Evolutionary conservation across 805 yeast species (phyloP).

Genomic region (Kodamaea kakaduensis): DNA sequence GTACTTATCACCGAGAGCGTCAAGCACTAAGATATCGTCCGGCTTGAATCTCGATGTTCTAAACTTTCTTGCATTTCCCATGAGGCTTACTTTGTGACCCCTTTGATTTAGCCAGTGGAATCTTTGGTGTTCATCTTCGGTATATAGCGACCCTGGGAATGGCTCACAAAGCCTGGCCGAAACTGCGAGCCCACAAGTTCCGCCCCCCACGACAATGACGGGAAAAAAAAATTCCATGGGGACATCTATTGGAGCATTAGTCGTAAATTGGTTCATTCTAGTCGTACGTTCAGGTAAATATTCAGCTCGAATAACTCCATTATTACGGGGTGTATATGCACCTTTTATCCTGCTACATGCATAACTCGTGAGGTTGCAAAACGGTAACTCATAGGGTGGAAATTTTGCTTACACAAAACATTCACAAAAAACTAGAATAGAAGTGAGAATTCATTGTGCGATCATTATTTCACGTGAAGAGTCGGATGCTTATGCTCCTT

Average conservation of each 20-base stretch:
- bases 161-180: constrained; percentile 41
- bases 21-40: constrained; percentile 34
- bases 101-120: constrained; percentile 42
- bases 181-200: constrained; percentile 42
- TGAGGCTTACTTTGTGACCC: constrained; percentile 24
- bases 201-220: constrained; percentile 43
- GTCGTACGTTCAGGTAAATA: too few relatives aligned
- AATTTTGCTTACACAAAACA: too few relatives aligned
- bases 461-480: too few relatives aligned
- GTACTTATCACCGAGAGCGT: constrained; percentile 28
- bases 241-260: constrained; percentile 8
- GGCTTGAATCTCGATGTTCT: constrained; percentile 19
- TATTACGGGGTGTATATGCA: too few relatives aligned
- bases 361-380: constrained; percentile 2
- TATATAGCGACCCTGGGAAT: constrained; percentile 39
- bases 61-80: constrained; percentile 9
- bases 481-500: too few relatives aligned
- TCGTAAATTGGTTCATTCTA: too few relatives aligned
- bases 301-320: too few relatives aligned
- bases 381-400: constrained; percentile 1
- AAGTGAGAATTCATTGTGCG: too few relatives aligned
- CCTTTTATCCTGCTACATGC: too few relatives aligned
- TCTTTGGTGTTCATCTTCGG: constrained; percentile 46
- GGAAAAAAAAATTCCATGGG: constrained; percentile 26
- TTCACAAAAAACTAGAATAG: too few relatives aligned